Evolutionary conservation across 176 grass and related monocot species (phyloP).

Genomic region (Ampelocalamus luodianensis): DNA sequence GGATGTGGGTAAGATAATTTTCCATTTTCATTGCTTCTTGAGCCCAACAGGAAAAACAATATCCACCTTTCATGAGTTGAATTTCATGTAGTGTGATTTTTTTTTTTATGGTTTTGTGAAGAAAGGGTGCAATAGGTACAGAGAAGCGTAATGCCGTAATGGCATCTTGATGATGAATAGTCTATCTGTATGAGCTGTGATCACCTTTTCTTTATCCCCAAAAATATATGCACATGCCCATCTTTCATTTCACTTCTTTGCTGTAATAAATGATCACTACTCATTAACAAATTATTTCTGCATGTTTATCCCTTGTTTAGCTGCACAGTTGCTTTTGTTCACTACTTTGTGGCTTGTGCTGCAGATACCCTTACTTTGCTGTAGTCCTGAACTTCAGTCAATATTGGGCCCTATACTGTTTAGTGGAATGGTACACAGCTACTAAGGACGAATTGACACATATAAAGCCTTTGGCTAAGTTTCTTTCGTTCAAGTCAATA

Average conservation of each 20-base stretch:
- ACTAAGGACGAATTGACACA: conserved; percentile 86
- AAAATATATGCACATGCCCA: conserved; percentile 7
- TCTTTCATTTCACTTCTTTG: conserved; percentile 35
- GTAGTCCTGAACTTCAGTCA: conserved; percentile 91
- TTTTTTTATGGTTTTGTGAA: no score
- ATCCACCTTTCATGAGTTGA: conserved; percentile 8
- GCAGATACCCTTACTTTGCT: conserved; percentile 84
- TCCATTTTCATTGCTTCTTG: conserved; percentile 19
- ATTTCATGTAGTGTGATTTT: neutral
- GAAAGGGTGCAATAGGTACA: neutral
- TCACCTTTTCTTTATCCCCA: conserved; percentile 3
- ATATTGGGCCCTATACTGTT: conserved; percentile 97
- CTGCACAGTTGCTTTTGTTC: conserved; percentile 7
- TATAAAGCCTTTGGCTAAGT: conserved; percentile 94
- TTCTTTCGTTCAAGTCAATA: conserved; percentile 96
- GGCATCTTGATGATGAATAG: neutral
- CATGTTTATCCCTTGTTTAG: neutral
- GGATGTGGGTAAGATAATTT: conserved; percentile 72
- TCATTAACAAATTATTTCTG: neutral
- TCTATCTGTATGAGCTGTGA: conserved; percentile 7
- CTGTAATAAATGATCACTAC: neutral
- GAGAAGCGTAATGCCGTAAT: conserved; percentile 3
- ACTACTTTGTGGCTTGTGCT: neutral
- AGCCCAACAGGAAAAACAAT: neutral
- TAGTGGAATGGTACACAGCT: conserved; percentile 90